Evolutionary conservation across 2,329 filamentous ascomycete genomes (phyloP).

Genomic region (Bertia moriformis): DNA sequence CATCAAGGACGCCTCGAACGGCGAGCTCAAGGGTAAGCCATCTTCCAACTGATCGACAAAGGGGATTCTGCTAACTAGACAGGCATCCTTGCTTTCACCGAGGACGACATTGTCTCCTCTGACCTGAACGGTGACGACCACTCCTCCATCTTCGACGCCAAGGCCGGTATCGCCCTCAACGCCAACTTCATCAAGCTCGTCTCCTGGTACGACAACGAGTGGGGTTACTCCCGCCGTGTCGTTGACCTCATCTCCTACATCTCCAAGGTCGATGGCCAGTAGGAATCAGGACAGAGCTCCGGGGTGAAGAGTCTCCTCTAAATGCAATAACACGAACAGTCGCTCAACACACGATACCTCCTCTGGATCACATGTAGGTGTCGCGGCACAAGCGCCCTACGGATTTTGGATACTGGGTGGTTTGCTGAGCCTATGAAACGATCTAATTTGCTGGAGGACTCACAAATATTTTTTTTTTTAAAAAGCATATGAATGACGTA

Average conservation of each 20-base stretch:
- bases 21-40: conserved; percentile 66
- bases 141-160: conserved; percentile 98
- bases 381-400: too few relatives aligned
- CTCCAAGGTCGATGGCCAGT: conserved; percentile 57
- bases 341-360: too few relatives aligned
- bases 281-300: conserved; percentile 22
- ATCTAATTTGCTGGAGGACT: too few relatives aligned
- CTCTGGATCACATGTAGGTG: too few relatives aligned
- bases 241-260: conserved; percentile 65
- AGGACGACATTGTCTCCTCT: conserved; percentile 89
- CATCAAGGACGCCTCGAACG: conserved; percentile 76
- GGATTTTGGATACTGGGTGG: too few relatives aligned
- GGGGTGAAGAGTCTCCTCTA: conserved; percentile 18
- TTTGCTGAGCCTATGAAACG: too few relatives aligned
- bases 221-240: conserved; percentile 96
- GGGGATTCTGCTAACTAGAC: conserved; percentile 6
- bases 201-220: conserved; percentile 99
- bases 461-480: too few relatives aligned
- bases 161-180: conserved; percentile 98
- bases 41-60: neutral
- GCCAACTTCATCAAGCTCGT: conserved; percentile 98
- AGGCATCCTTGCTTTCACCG: conserved; percentile 87
- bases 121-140: conserved; percentile 84
- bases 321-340: too few relatives aligned
- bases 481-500: too few relatives aligned